phyloP scores from a whole-genome alignment of 1,139 yeast genomes.

The Geotrichum klebahnii region DNA sequence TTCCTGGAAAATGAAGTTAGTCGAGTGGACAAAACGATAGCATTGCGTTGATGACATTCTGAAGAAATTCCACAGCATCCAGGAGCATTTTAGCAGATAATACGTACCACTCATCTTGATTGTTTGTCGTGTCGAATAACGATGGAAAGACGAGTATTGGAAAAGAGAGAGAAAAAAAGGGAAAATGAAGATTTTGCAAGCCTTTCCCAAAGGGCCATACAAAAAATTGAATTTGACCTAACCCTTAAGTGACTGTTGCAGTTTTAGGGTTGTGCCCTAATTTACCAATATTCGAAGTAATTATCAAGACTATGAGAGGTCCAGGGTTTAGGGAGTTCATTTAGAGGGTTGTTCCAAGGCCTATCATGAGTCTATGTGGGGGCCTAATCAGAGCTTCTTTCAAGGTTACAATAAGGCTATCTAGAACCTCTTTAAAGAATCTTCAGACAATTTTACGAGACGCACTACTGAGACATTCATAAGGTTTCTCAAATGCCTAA shows the following conservation, averaged over 20 bases:
- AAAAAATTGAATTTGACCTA: constrained; percentile 1
- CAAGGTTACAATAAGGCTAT: no score
- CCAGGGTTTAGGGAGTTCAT: background rate
- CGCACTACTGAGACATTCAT: no score
- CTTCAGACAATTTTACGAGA: no score
- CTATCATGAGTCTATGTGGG: no score
- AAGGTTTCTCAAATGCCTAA: no score
- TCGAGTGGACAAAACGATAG: no score
- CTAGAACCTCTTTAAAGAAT: no score
- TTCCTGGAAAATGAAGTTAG: constrained; percentile 16
- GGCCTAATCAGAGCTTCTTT: no score
- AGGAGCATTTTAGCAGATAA: background rate
- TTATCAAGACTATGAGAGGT: constrained; percentile 2
- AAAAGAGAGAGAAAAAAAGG: constrained; percentile 2
- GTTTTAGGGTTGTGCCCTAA: constrained; percentile 14
- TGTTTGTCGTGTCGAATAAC: constrained; percentile 16
- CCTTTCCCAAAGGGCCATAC: background rate
- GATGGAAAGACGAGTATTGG: constrained; percentile 9
- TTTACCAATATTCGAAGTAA: background rate
- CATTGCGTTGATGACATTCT: no score
- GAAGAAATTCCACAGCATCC: no score
- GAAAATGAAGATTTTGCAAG: constrained; percentile 17
- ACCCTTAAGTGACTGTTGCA: constrained; percentile 8
- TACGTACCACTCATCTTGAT: constrained; percentile 21
- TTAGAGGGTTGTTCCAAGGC: background rate